phyloP scores from a whole-genome alignment of 192 early-diverging fungal species.

The Entrophospora sp. region DNA sequence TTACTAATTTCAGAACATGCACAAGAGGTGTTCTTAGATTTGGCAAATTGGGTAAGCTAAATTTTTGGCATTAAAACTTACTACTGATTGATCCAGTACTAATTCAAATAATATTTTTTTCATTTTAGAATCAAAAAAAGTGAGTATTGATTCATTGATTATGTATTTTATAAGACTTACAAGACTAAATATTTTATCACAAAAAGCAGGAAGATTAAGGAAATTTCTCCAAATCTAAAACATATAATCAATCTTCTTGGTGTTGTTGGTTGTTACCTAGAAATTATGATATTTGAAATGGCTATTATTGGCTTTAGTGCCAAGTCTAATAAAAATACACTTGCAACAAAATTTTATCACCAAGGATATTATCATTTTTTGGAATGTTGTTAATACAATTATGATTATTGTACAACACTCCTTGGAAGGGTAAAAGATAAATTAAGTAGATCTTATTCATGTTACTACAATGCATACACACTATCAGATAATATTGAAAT shows the following conservation, averaged over 20 bases:
- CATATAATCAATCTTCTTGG: slow-evolving; percentile 7
- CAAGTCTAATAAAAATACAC: not conserved
- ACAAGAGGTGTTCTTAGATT: not conserved
- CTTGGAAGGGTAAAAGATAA: not conserved
- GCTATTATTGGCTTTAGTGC: not conserved
- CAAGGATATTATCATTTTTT: not conserved
- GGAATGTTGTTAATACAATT: not conserved
- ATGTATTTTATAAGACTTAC: not conserved
- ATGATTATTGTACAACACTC: not conserved
- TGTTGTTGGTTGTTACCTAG: not conserved
- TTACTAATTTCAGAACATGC: not conserved
- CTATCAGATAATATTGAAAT: not conserved
- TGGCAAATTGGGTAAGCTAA: not conserved
- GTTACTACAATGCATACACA: not conserved
- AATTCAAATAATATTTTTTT: slow-evolving; percentile 2
- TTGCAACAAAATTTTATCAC: not conserved
- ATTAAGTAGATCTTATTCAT: not conserved
- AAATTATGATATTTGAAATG: slow-evolving; percentile 13
- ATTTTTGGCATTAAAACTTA: not conserved
- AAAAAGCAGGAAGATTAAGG: not conserved
- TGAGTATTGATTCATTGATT: not conserved
- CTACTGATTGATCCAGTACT: not conserved
- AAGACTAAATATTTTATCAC: too few species aligned
- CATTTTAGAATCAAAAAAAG: too few species aligned
- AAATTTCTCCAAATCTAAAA: not conserved